These are phyloP conservation scores for Tausonia pullulans DNA, from an alignment of 1,284 basidiomycete genomes.

Conservation along the genomic window DNA sequence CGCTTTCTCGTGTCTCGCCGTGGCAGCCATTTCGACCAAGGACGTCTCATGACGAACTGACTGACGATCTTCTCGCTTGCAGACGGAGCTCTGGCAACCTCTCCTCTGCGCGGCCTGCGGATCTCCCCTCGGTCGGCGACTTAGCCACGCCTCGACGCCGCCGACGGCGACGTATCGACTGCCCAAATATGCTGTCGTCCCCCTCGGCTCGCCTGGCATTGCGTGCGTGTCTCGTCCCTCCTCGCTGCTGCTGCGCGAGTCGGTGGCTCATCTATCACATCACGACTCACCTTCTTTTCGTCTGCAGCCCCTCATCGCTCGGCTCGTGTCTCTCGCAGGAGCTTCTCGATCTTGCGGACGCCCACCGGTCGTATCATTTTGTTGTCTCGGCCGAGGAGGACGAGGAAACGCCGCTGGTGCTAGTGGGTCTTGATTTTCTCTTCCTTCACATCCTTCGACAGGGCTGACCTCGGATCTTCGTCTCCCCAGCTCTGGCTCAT, in stretches of 20 bases:
- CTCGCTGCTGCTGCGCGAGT: no score
- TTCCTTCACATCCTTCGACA: neutral
- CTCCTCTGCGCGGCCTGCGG: slow-evolving; percentile 11
- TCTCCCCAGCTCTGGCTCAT: slow-evolving; percentile 11
- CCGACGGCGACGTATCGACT: slow-evolving; percentile 9
- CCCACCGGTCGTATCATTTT: slow-evolving; percentile 14
- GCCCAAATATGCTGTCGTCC: slow-evolving; percentile 3
- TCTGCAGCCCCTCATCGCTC: neutral
- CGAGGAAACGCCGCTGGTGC: neutral
- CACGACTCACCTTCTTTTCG: neutral
- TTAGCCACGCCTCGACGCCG: neutral
- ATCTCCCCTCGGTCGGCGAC: slow-evolving; percentile 2
- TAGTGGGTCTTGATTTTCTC: neutral
- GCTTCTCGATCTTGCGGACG: slow-evolving; percentile 12
- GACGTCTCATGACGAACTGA: neutral
- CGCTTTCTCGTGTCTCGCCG: neutral
- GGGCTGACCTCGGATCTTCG: neutral
- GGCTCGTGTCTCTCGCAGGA: neutral
- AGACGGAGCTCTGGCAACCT: slow-evolving; percentile 13
- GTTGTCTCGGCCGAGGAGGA: slow-evolving; percentile 11
- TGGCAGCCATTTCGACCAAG: no score
- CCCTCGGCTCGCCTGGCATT: neutral
- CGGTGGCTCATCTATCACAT: neutral
- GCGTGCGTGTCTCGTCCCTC: neutral
- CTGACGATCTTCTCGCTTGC: neutral